These are phyloP conservation scores for Colletotrichum euphorbiae DNA, from an alignment of 2,329 filamentous ascomycete genomes.

Conservation along the genomic window DNA sequence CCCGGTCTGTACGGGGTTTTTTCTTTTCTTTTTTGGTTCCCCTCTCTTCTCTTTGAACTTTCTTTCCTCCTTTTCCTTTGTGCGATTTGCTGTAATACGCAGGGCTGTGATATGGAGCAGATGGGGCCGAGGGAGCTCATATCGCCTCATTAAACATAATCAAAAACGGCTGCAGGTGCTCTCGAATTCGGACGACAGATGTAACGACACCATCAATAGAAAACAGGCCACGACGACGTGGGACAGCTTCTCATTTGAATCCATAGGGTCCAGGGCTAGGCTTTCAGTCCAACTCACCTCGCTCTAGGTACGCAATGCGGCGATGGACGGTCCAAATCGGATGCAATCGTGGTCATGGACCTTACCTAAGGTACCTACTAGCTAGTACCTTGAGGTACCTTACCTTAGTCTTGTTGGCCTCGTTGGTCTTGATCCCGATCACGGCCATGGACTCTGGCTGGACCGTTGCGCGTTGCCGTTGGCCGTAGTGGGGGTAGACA, in stretches of 20 bases:
- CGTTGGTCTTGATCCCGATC: background rate
- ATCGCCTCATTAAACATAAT: slow-evolving; percentile 17
- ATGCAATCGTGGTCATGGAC: slow-evolving; percentile 1
- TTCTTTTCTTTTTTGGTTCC: no score
- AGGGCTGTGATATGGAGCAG: background rate
- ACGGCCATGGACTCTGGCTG: background rate
- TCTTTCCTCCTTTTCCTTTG: background rate
- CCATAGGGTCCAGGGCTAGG: no score
- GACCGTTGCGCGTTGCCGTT: slow-evolving; percentile 10
- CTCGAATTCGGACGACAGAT: slow-evolving; percentile 6
- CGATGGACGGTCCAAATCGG: background rate
- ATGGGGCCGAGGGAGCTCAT: slow-evolving; percentile 11
- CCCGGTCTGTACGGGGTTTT: background rate
- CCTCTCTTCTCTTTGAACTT: no score
- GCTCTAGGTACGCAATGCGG: no score
- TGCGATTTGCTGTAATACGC: background rate
- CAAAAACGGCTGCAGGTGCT: slow-evolving; percentile 8
- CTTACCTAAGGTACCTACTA: background rate
- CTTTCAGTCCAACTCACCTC: background rate
- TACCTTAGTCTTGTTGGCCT: background rate
- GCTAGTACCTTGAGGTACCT: no score
- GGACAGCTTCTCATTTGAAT: background rate
- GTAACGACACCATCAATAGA: slow-evolving; percentile 14
- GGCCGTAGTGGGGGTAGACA: slow-evolving; percentile 2
- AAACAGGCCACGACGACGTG: slow-evolving; percentile 8